Evolutionary conservation across 345 rosid species (phyloP).

Genomic region (Brassica incana): DNA sequence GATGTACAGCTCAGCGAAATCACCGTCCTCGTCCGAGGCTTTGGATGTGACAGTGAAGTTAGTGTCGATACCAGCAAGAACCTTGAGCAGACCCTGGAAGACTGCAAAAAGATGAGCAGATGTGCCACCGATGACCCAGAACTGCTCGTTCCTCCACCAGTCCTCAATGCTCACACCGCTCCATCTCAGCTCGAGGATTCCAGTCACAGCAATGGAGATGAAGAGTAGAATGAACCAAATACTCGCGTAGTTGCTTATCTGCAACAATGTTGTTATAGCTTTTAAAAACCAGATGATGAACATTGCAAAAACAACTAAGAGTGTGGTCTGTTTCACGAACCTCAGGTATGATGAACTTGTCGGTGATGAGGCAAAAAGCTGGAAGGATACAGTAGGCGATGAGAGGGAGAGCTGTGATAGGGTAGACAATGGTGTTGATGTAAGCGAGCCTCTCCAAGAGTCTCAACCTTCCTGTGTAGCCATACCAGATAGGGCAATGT

Average conservation of each 20-base stretch:
- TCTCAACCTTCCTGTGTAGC: slow-evolving; percentile 77
- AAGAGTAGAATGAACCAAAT: slow-evolving; percentile 98
- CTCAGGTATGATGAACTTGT: slow-evolving; percentile 96
- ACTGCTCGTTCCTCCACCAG: slow-evolving; percentile 99
- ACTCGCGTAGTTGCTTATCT: slow-evolving; percentile 98
- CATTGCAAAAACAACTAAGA: not conserved
- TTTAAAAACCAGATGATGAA: slow-evolving; percentile 1
- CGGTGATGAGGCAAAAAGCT: slow-evolving; percentile 93
- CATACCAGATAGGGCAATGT: slow-evolving; percentile 99
- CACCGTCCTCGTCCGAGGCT: slow-evolving; percentile 94
- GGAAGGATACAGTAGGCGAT: slow-evolving; percentile 93
- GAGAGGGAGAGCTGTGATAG: slow-evolving; percentile 89
- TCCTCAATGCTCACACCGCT: slow-evolving; percentile 93
- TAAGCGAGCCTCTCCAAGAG: slow-evolving; percentile 91
- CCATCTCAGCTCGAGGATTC: slow-evolving; percentile 95
- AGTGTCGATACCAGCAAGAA: slow-evolving; percentile 96
- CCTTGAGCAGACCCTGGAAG: slow-evolving; percentile 95
- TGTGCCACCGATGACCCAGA: slow-evolving; percentile 99
- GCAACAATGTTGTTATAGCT: slow-evolving; percentile 32
- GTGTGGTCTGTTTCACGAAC: slow-evolving; percentile 40
- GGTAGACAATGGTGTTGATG: slow-evolving; percentile 95
- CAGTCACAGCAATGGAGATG: slow-evolving; percentile 78
- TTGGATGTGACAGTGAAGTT: slow-evolving; percentile 97
- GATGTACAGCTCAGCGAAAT: slow-evolving; percentile 89
- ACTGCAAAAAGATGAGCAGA: slow-evolving; percentile 98